Percentiles rank a stretch among this genome's conserved stretches.
These are phyloP conservation scores for Triangularia setosa DNA, from an alignment of 2,329 filamentous ascomycete genomes.

Conservation along the genomic window DNA sequence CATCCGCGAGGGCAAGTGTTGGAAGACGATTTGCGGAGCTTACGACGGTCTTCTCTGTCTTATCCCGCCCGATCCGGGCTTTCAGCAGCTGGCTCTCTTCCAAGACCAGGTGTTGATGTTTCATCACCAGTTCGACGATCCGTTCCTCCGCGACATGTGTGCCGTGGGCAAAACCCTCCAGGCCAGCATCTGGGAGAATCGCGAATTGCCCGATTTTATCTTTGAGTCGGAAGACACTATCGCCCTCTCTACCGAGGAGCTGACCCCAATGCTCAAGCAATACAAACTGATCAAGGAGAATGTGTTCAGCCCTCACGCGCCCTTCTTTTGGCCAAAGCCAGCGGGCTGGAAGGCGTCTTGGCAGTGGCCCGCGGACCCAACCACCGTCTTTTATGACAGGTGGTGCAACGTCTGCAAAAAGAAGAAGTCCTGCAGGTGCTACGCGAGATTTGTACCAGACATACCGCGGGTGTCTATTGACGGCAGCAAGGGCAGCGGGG, in stretches of 20 bases:
- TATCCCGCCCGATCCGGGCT: constrained; percentile 15
- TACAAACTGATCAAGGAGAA: constrained; percentile 20
- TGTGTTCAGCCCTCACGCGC: constrained; percentile 12
- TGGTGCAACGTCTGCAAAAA: constrained; percentile 20
- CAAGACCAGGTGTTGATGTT: constrained; percentile 19
- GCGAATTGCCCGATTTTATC: constrained; percentile 23
- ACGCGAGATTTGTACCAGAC: constrained; percentile 11
- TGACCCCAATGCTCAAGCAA: constrained; percentile 19
- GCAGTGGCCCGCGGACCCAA: constrained; percentile 24
- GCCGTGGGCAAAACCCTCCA: constrained; percentile 19
- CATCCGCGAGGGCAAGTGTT: constrained; percentile 26
- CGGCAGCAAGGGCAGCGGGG: constrained; percentile 17
- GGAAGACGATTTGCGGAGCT: constrained; percentile 22
- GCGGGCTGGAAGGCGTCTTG: constrained; percentile 12
- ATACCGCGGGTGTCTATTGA: constrained; percentile 22
- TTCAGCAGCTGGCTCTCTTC: constrained; percentile 22
- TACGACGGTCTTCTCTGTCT: constrained; percentile 24
- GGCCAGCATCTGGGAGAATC: constrained; percentile 19
- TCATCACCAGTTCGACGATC: constrained; percentile 18
- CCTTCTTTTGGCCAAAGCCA: constrained; percentile 16
- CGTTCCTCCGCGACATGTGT: constrained; percentile 20
- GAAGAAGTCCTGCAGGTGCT: constrained; percentile 18
- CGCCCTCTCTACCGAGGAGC: constrained; percentile 12
- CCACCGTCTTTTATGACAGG: constrained; percentile 9
- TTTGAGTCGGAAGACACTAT: constrained; percentile 21